These are phyloP conservation scores for Euphorbia schlechtendalii DNA, from an alignment of 441 rosid genomes.

Conservation along the genomic window DNA sequence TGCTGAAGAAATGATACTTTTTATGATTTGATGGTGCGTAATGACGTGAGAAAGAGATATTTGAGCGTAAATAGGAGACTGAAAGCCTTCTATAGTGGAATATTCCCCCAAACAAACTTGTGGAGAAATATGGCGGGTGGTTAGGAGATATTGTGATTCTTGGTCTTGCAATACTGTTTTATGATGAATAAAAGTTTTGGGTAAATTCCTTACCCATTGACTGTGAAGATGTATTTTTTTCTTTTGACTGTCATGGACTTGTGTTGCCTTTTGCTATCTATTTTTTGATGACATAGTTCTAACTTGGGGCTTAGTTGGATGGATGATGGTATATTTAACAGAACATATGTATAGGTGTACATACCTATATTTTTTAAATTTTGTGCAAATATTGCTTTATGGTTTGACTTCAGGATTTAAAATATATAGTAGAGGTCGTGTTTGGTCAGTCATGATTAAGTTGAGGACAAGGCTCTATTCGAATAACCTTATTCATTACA, in stretches of 20 bases:
- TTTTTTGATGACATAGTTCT: background rate
- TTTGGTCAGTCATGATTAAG: background rate
- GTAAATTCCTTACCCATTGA: background rate
- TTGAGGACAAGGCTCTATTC: slow-evolving; percentile 7
- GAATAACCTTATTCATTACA: background rate
- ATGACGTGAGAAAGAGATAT: background rate
- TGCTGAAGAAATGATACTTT: background rate
- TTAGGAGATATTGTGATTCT: background rate
- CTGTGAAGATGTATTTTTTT: background rate
- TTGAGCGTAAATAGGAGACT: background rate
- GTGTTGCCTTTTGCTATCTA: background rate
- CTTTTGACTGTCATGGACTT: too few species aligned
- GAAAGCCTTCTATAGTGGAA: background rate
- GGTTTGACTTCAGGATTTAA: background rate
- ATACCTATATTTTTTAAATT: background rate
- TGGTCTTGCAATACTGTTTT: slow-evolving; percentile 5
- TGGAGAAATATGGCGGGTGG: slow-evolving; percentile 1
- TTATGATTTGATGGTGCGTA: background rate
- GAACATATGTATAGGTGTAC: background rate
- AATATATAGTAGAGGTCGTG: background rate
- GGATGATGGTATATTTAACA: background rate
- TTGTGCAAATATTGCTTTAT: background rate
- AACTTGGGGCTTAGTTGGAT: background rate
- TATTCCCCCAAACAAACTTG: background rate
- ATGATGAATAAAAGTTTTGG: background rate